A percentile compares a stretch with the other conserved stretches of the same genome.
Evolutionary conservation across 148 eudicot genomes (phyloP).

Genomic region (Talinum fruticosum): DNA sequence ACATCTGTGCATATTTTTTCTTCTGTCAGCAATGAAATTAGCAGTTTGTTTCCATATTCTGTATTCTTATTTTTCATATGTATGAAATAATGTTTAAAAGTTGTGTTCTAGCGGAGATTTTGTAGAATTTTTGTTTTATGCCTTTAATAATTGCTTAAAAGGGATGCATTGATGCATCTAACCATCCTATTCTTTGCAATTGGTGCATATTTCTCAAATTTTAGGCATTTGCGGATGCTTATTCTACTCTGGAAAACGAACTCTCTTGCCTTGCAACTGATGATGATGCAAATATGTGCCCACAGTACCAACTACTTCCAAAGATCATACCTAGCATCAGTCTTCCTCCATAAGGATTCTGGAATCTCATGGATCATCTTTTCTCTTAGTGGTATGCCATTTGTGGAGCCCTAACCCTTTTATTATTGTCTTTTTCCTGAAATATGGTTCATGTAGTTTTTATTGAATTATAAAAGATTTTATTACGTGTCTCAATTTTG

Average conservation of each 20-base stretch:
- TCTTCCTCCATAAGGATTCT: conserved; percentile 37
- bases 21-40: neutral
- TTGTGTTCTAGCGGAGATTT: neutral
- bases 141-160: neutral
- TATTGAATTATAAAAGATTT: neutral
- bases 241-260: conserved; percentile 64
- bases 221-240: conserved; percentile 99
- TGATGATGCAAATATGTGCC: conserved; percentile 36
- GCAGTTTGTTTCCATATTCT: neutral
- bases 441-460: neutral
- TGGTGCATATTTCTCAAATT: conserved; percentile 4
- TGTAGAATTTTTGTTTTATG: neutral
- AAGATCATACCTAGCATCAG: conserved; percentile 78
- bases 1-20: neutral
- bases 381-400: conserved; percentile 10
- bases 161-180: neutral
- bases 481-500: neutral
- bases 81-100: neutral
- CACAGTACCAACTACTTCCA: conserved; percentile 57
- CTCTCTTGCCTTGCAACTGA: conserved; percentile 40
- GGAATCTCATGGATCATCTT: conserved; percentile 6
- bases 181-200: neutral
- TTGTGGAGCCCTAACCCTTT: neutral
- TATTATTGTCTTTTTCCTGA: neutral
- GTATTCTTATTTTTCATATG: neutral